Evolutionary conservation across 1,284 basidiomycete species (phyloP).

Genomic region (Rhodofomes roseus): DNA sequence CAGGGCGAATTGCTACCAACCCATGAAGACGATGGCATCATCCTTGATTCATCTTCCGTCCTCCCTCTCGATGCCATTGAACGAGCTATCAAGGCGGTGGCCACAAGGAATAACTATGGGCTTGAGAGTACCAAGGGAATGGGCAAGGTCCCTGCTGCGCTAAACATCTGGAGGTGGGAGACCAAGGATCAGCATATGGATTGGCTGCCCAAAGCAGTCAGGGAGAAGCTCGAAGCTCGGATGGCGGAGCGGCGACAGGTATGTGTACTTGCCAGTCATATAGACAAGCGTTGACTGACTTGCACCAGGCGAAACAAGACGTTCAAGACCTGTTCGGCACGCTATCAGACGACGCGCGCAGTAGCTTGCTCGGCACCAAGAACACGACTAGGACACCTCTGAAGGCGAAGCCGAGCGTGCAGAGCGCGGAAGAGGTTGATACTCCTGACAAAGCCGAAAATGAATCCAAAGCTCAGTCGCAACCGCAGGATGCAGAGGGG

Average conservation of each 20-base stretch:
- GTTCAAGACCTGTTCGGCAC: constrained; percentile 50
- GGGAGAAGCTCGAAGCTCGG: constrained; percentile 64
- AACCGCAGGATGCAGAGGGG: not conserved
- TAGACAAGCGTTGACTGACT: constrained; percentile 5
- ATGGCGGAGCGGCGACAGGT: constrained; percentile 67
- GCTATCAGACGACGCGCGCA: constrained; percentile 52
- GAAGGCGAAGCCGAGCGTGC: constrained; percentile 7
- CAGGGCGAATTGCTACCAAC: constrained; percentile 58
- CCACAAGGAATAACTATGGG: constrained; percentile 73
- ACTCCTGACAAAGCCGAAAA: constrained; percentile 9
- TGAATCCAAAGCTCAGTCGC: not conserved
- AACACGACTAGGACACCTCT: constrained; percentile 23
- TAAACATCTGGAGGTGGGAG: constrained; percentile 90
- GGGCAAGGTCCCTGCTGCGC: constrained; percentile 49
- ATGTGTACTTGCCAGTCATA: constrained; percentile 15
- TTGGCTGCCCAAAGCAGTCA: constrained; percentile 69
- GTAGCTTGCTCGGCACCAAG: constrained; percentile 52
- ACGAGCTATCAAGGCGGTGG: constrained; percentile 53
- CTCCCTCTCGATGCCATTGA: constrained; percentile 56
- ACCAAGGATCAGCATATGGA: constrained; percentile 52
- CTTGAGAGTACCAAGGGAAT: constrained; percentile 45
- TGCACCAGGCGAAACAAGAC: constrained; percentile 56
- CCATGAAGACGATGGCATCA: constrained; percentile 51
- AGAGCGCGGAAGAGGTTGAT: constrained; percentile 2
- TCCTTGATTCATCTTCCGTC: constrained; percentile 15